Evolutionary conservation across 305 asterid species (phyloP), one percentile per base, ranked within the genome.

Genomic region (Ilex paraguariensis): DNA sequence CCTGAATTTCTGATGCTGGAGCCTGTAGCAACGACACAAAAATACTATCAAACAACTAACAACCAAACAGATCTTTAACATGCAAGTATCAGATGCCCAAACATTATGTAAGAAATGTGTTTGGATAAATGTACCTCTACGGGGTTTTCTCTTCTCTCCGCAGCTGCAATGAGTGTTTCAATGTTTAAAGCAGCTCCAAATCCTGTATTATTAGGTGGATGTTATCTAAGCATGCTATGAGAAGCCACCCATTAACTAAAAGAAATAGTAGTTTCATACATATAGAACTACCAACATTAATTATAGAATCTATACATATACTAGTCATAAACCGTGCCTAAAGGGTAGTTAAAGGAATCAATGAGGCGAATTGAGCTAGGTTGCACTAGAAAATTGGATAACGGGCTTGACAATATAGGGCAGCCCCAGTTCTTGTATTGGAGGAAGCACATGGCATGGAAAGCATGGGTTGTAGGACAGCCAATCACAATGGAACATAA

Each of bases 111-210:
- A 45, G 40, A 33, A 33, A 33, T 33, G 3, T 33, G 7, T 33
- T 36, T 5, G 42, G 42, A 5, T 8, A 21, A 56, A 70, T 60
- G 62, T 76, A 95, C 99, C 98, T 95, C 98, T 67, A 91, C 80
- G 46, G 95, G 97, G 63, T 90, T 84, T 67, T 85, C 93, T 72
- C 95, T 87, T 77, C 96, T 88, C 81, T 95, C 99, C 48, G 99
- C 99, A 5, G 99, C 99, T 57, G 97, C 97, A 76, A 95, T 89
- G 67, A 95, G 96, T 62, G 99, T 95, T 75, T 88, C 97, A 62
- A 95, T 95, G 78, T 95, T 95, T 68, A 91, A 75, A 51, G 99
- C 98, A 77, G 97, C 88, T 58, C 99, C 98, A 75, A 94, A 94
- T 70, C 90, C 98, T 95, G 80, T 48, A 62, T 62, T 62, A 54